These are phyloP conservation scores for Dillenia suffruticosa DNA, from an alignment of 164 flowering plant species.

Conservation along the genomic window DNA sequence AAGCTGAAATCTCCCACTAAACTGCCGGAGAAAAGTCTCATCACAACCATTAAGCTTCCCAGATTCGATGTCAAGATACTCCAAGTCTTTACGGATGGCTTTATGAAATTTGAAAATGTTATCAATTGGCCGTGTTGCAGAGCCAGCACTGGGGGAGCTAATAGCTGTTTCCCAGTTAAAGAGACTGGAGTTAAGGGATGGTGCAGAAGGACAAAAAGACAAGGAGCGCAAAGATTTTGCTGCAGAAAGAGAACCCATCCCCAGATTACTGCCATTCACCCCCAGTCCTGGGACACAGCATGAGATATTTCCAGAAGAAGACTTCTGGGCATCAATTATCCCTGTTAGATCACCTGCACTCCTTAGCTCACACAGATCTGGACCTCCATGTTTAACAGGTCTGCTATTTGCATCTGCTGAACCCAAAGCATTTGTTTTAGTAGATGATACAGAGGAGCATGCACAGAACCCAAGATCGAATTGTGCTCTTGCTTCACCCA, in stretches of 20 bases:
- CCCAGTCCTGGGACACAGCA: constrained; percentile 92
- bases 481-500: constrained; percentile 24
- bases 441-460: constrained; percentile 27
- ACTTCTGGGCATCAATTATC: constrained; percentile 18
- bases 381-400: constrained; percentile 44
- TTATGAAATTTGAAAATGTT: constrained; percentile 89
- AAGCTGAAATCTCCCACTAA: constrained; percentile 83
- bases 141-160: constrained; percentile 37
- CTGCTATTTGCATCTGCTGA: constrained; percentile 29
- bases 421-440: constrained; percentile 9
- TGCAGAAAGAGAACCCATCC: constrained; percentile 50
- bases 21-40: constrained; percentile 65
- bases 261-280: constrained; percentile 50
- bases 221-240: constrained; percentile 71
- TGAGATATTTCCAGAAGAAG: constrained; percentile 39
- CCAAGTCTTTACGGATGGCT: constrained; percentile 90
- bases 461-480: constrained; percentile 21
- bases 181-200: constrained; percentile 83
- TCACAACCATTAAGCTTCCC: constrained; percentile 72
- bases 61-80: constrained; percentile 90
- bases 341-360: constrained; percentile 12
- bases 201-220: constrained; percentile 64
- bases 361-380: constrained; percentile 15
- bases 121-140: constrained; percentile 68
- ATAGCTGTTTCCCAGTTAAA: constrained; percentile 76